Percentiles rank a stretch among this genome's conserved stretches.
Evolutionary conservation across 257 asterid species (phyloP).

Genomic region (Jacaranda copaia): DNA sequence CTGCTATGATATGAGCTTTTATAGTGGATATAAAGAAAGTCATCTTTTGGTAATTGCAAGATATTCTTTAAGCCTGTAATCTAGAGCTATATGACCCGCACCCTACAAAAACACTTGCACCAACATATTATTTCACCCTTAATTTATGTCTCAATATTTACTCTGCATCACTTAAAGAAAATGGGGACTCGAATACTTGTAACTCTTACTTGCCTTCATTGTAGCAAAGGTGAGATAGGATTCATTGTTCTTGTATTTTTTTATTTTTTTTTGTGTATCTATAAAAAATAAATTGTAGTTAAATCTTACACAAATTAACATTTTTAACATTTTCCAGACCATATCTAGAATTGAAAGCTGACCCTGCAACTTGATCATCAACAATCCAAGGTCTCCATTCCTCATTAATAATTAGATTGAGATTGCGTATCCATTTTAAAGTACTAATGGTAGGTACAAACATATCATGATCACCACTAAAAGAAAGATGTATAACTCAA

Average conservation of each 20-base stretch:
- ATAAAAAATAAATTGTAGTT: neutral
- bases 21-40: no score
- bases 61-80: no score
- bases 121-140: no score
- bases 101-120: no score
- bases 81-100: no score
- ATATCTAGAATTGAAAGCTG: neutral
- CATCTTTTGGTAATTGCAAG: no score
- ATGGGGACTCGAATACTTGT: neutral
- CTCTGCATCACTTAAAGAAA: neutral
- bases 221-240: constrained; percentile 42
- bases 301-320: neutral
- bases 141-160: no score
- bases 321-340: neutral
- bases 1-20: no score
- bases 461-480: constrained; percentile 50
- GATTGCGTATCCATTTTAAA: no score
- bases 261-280: constrained; percentile 38
- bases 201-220: constrained; percentile 28
- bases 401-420: no score
- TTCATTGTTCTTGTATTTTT: constrained; percentile 23
- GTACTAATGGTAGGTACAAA: no score
- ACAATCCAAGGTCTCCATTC: no score
- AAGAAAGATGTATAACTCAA: neutral
- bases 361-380: neutral